Percentiles rank a stretch among this genome's conserved stretches.
Evolutionary conservation across 139 green algal genomes (phyloP).

Genomic region (Raphidocelis subcapitata): DNA sequence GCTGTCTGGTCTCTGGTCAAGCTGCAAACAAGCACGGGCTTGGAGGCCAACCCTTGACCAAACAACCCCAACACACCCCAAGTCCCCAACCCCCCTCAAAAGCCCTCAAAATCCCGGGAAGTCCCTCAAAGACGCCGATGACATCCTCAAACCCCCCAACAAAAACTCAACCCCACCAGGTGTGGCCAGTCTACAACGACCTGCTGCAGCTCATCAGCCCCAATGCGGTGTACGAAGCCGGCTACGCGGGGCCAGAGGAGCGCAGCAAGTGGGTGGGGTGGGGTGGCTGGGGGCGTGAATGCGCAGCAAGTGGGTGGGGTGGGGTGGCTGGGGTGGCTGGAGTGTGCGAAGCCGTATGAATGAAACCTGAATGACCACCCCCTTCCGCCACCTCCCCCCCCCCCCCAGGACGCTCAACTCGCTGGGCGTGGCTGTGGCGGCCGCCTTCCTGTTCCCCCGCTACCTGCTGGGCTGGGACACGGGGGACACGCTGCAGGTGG

Average conservation of each 20-base stretch:
- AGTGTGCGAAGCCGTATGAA: too few species aligned
- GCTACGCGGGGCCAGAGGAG: not conserved
- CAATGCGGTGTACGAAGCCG: constrained; percentile 11
- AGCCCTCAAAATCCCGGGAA: too few species aligned
- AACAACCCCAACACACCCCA: too few species aligned
- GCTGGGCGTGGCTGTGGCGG: constrained; percentile 10
- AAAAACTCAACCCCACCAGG: constrained; percentile 1
- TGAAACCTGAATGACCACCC: too few species aligned
- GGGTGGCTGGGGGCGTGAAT: too few species aligned
- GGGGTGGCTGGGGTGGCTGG: too few species aligned
- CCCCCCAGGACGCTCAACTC: constrained; percentile 18
- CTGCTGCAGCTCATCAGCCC: constrained; percentile 25
- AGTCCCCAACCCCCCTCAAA: too few species aligned
- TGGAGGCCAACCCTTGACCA: too few species aligned
- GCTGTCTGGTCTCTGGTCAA: not conserved
- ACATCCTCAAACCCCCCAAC: too few species aligned
- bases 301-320: too few species aligned
- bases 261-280: not conserved
- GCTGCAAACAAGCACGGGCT: not conserved
- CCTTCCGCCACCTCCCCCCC: too few species aligned
- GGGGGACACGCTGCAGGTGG: constrained; percentile 10
- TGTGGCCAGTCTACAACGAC: constrained; percentile 23
- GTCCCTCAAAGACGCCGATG: too few species aligned
- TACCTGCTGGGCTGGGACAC: constrained; percentile 20
- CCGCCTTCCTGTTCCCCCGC: constrained; percentile 14